Base-by-base conservation (phyloP, 805 yeast species). In the Lachancea lanzarotensis region DNA sequence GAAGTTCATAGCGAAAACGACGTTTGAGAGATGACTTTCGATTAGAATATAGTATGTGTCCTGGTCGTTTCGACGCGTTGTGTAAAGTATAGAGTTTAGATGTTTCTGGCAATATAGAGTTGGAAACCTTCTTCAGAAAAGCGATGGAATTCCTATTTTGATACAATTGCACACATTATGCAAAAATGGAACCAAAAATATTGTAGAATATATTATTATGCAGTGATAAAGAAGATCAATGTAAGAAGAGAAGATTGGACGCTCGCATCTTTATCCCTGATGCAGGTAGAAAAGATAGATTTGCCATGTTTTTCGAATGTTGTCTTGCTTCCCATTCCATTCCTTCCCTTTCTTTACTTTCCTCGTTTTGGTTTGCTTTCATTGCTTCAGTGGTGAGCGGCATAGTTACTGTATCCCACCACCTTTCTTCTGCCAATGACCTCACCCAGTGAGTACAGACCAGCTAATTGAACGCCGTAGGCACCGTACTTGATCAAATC, bases 401-500 rank as follows among this genome's bases (percentile, higher is more conserved):
- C 56, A 52, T 67, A 47, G 66, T 57, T 69, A 50, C 65, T 76
- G 78, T 93, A 91, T 56, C 97, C 96, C 62, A 89, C 85, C 49
- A 93, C 58, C 61, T 85, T 80, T 75, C 98, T 84, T 76, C 98
- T 88, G 63, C 98, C 98, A 62, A 93, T 76, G 56, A 90, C 80
- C 76, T 93, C 98, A 65, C 98, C 98, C 38, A 91, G 75, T 22
- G 97, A 80, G 71, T 89, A 93, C 66, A 90, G 76, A 52, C 97
- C 98, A 54, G 86, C 73, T 45, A 91, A 70, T 72, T 93, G 98
- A 55, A 89, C 70, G 55, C 80, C 81, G 69, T 79, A 81, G 32
- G 90, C 82, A 57, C 83, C 82, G 65, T 76, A 84, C 69, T 78
- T 80, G 57, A 79, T 67, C 53, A 70, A 74, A 60, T 75, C 74